Conservation (phyloP, 2,329 filamentous ascomycete species). For the Neofusicoccum cordaticola region DNA sequence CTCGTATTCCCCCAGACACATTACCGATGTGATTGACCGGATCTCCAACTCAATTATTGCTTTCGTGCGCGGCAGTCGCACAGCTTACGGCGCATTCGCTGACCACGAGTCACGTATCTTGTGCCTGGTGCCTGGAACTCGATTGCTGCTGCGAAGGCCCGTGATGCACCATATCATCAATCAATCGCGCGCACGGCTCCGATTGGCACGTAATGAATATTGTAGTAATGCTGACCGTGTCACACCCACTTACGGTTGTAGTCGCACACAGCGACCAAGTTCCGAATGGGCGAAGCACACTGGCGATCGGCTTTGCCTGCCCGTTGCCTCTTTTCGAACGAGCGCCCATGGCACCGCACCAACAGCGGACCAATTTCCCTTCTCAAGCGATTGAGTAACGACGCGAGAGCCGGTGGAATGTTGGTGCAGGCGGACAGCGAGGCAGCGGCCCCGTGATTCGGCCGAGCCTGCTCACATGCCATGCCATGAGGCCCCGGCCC, state of each 20-base stretch:
- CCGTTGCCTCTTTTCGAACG: slow-evolving; percentile 2
- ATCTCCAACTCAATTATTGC: not conserved
- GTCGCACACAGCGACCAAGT: slow-evolving; percentile 7
- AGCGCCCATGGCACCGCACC: slow-evolving; percentile 9
- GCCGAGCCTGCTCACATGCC: slow-evolving; percentile 6
- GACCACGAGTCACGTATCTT: slow-evolving; percentile 7
- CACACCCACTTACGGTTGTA: slow-evolving; percentile 1
- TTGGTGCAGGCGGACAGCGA: not conserved
- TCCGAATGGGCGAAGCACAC: not conserved
- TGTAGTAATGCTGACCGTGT: slow-evolving; percentile 13
- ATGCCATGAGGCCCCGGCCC: not conserved
- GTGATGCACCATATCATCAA: slow-evolving; percentile 5
- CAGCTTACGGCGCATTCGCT: not conserved
- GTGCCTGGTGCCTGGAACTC: slow-evolving; percentile 13
- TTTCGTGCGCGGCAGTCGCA: not conserved
- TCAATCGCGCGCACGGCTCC: not conserved
- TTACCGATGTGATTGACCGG: not conserved
- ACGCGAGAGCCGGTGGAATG: not conserved
- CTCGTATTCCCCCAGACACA: not conserved
- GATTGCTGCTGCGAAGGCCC: not conserved
- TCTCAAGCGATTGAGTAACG: slow-evolving; percentile 13
- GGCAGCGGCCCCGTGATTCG: not conserved
- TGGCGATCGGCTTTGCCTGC: slow-evolving; percentile 3
- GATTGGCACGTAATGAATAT: slow-evolving; percentile 1
- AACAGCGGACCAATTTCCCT: not conserved